Evolutionary conservation across 1,284 basidiomycete species (phyloP).

Genomic region (Leccinum fuscescens): DNA sequence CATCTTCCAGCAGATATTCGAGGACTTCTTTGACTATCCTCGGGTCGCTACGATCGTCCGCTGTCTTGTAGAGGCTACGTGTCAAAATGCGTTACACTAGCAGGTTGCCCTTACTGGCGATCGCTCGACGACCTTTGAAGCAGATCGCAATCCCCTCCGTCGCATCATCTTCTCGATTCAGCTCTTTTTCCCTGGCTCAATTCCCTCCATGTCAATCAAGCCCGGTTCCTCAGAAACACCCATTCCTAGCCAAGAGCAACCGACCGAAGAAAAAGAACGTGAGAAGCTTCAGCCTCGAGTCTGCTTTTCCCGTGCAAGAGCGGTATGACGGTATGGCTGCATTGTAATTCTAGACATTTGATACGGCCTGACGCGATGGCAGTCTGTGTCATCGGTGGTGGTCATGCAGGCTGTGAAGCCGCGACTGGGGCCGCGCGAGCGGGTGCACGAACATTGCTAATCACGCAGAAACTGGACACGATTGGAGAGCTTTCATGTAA

Average conservation of each 20-base stretch:
- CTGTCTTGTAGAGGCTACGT: neutral
- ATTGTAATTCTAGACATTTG: neutral
- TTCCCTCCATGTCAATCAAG: neutral
- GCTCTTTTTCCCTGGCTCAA: neutral
- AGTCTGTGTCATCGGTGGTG: constrained; percentile 89
- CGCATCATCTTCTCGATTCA: neutral
- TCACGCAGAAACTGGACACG: constrained; percentile 79
- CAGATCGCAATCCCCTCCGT: neutral
- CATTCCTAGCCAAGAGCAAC: neutral
- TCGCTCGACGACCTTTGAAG: constrained; percentile 3
- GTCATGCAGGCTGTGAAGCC: constrained; percentile 90
- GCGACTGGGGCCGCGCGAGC: constrained; percentile 82
- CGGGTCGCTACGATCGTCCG: too few species aligned
- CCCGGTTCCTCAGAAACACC: neutral
- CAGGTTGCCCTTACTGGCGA: constrained; percentile 6
- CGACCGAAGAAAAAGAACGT: neutral
- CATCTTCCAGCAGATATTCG: neutral
- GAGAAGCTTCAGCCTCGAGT: constrained; percentile 2
- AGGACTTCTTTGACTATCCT: neutral
- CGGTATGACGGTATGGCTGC: constrained; percentile 25
- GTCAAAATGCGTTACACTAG: constrained; percentile 23
- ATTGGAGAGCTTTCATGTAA: constrained; percentile 91
- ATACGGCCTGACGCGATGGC: constrained; percentile 1
- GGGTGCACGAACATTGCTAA: constrained; percentile 74
- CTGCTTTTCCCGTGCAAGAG: neutral